These are phyloP conservation scores for Globisporangium recalcitrans DNA, from an alignment of 352 stramenopile species.

Conservation along the genomic window DNA sequence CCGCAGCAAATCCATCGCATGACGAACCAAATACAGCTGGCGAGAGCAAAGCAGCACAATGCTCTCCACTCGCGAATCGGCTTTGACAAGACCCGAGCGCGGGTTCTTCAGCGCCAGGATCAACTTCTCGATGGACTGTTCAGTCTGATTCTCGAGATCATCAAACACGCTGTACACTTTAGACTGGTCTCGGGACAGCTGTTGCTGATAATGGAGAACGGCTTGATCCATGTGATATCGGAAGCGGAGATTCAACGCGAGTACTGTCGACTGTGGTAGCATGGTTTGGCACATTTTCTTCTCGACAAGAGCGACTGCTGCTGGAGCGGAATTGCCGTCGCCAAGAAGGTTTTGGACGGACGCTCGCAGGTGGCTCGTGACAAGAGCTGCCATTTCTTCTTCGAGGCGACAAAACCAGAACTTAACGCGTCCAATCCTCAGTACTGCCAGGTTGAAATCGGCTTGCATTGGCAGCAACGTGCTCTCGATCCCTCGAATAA, in stretches of 20 bases:
- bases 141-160: background rate
- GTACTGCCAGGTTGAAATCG: conserved; percentile 30
- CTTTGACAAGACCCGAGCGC: background rate
- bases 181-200: background rate
- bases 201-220: background rate
- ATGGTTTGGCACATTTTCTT: conserved; percentile 9
- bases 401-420: conserved; percentile 64
- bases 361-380: conserved; percentile 29
- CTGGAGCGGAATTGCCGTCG: background rate
- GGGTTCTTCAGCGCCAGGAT: background rate
- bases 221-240: conserved; percentile 12
- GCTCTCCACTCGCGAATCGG: conserved; percentile 20
- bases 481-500: conserved; percentile 12
- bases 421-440: conserved; percentile 60
- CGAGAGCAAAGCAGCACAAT: conserved; percentile 25
- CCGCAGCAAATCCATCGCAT: conserved; percentile 17
- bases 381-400: conserved; percentile 50
- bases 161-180: conserved; percentile 4
- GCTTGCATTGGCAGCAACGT: background rate
- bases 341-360: conserved; percentile 22
- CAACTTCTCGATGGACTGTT: conserved; percentile 2
- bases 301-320: background rate
- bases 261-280: conserved; percentile 10
- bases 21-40: conserved; percentile 16
- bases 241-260: conserved; percentile 14